Percentiles rank a stretch among this genome's conserved stretches.
These are phyloP conservation scores for Xerocomellus chrysenteron DNA, from an alignment of 768 basidiomycete species.

Conservation along the genomic window DNA sequence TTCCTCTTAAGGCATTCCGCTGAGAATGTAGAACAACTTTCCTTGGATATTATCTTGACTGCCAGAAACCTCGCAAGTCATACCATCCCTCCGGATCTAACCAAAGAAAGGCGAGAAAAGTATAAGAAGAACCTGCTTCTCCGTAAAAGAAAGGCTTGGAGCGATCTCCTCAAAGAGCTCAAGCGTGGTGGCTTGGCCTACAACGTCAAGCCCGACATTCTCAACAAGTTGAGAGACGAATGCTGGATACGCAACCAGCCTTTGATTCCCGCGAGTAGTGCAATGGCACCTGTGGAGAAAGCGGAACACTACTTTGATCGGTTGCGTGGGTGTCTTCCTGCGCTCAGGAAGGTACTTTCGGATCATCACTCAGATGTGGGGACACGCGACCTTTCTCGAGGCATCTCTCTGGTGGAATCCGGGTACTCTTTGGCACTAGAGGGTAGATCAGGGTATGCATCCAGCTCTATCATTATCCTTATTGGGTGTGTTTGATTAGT, in stretches of 20 bases:
- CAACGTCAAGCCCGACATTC: conserved; percentile 68
- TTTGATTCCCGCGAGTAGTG: conserved; percentile 27
- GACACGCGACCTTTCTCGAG: conserved; percentile 85
- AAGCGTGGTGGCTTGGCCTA: conserved; percentile 73
- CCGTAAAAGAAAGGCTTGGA: conserved; percentile 87
- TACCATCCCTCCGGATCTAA: conserved; percentile 40
- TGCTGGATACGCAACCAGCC: conserved; percentile 71
- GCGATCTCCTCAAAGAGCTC: conserved; percentile 87
- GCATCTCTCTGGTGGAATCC: conserved; percentile 75
- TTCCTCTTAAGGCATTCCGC: conserved; percentile 43
- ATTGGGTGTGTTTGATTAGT: not conserved
- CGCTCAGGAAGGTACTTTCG: conserved; percentile 57
- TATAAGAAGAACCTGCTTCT: conserved; percentile 70
- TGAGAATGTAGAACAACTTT: conserved; percentile 51
- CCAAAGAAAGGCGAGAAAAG: conserved; percentile 55
- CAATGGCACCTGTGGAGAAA: conserved; percentile 35
- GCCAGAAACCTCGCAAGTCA: conserved; percentile 54
- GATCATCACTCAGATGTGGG: conserved; percentile 79
- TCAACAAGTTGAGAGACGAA: conserved; percentile 52
- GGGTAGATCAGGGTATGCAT: conserved; percentile 60
- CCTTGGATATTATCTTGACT: conserved; percentile 62
- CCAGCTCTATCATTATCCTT: not conserved
- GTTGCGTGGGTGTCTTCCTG: conserved; percentile 62
- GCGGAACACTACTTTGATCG: conserved; percentile 65
- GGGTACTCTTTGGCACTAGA: conserved; percentile 67